Percentiles rank a stretch among this genome's conserved stretches.
These are phyloP conservation scores for Immersiella caudata DNA, from an alignment of 495 filamentous ascomycete species.

Conservation along the genomic window DNA sequence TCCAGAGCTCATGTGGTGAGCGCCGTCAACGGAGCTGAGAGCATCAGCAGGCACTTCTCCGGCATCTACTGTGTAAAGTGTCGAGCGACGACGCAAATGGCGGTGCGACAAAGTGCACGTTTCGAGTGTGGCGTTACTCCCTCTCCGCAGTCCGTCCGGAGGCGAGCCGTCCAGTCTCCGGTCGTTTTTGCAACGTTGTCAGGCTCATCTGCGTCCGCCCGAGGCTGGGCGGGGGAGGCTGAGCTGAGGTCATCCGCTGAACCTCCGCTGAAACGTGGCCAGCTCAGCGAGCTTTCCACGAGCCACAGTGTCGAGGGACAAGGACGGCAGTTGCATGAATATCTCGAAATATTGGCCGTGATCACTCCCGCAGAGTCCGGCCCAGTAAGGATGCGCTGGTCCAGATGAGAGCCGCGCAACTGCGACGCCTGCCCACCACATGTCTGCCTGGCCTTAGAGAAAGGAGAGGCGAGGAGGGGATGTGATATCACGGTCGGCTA, in stretches of 20 bases:
- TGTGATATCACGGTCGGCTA: conserved; percentile 23
- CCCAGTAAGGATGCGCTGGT: conserved; percentile 2
- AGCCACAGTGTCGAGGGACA: neutral
- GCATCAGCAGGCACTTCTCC: neutral
- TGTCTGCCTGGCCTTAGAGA: conserved; percentile 4
- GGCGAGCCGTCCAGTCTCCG: conserved; percentile 4
- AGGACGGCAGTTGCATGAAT: conserved; percentile 15
- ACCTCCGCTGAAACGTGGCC: conserved; percentile 17
- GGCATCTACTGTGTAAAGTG: too few species aligned
- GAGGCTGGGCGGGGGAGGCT: conserved; percentile 20
- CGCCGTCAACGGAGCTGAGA: neutral
- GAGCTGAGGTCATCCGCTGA: conserved; percentile 22
- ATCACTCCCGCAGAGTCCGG: neutral
- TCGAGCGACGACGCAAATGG: neutral
- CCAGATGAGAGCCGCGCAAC: neutral
- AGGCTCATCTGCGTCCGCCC: neutral
- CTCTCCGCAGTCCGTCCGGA: neutral
- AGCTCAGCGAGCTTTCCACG: conserved; percentile 7
- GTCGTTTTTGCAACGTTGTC: conserved; percentile 9
- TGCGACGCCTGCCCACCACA: conserved; percentile 4
- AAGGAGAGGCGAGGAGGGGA: neutral
- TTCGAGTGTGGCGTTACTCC: conserved; percentile 1
- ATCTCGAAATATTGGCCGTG: neutral
- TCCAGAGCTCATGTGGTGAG: neutral
- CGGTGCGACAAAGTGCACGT: neutral